These are phyloP conservation scores for Chlamydomonas reinhardtii DNA, from an alignment of 163 green algal species.

Conservation along the genomic window DNA sequence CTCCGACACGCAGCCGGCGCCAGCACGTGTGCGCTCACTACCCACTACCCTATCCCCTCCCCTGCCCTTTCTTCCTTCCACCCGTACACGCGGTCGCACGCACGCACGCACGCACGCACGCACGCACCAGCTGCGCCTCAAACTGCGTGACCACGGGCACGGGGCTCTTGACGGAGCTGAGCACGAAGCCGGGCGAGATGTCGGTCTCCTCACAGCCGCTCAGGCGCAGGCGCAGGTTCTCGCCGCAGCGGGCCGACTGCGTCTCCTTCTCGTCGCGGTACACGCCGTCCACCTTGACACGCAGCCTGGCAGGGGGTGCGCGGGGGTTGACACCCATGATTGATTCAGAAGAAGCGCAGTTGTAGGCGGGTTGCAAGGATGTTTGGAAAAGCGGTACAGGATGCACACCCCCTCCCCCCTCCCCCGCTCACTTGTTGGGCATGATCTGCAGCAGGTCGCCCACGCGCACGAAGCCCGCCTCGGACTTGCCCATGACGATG, in stretches of 20 bases:
- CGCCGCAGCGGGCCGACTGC: constrained; percentile 77
- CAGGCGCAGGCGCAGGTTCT: constrained; percentile 96
- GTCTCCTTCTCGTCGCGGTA: constrained; percentile 96
- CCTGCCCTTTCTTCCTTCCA: background rate
- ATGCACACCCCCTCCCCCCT: background rate
- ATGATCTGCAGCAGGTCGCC: constrained; percentile 93
- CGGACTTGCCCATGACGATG: constrained; percentile 98
- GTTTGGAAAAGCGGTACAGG: too few relatives aligned
- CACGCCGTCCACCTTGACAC: constrained; percentile 89
- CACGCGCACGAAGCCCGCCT: constrained; percentile 90
- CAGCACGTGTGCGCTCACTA: too few relatives aligned
- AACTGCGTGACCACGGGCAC: constrained; percentile 77
- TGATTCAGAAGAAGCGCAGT: too few relatives aligned
- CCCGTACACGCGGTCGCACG: too few relatives aligned
- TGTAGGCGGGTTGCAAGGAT: background rate
- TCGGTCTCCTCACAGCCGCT: constrained; percentile 90
- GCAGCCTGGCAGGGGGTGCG: constrained; percentile 47
- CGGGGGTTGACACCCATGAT: too few relatives aligned
- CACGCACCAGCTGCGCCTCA: constrained; percentile 72
- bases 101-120: too few relatives aligned
- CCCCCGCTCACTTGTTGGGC: constrained; percentile 87
- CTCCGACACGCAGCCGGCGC: too few relatives aligned
- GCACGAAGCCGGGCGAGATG: constrained; percentile 88
- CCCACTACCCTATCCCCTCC: background rate
- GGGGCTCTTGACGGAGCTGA: constrained; percentile 72